Evolutionary conservation across 371 early-diverging fungal species (phyloP).

Genomic region (Mucor piriformis): DNA sequence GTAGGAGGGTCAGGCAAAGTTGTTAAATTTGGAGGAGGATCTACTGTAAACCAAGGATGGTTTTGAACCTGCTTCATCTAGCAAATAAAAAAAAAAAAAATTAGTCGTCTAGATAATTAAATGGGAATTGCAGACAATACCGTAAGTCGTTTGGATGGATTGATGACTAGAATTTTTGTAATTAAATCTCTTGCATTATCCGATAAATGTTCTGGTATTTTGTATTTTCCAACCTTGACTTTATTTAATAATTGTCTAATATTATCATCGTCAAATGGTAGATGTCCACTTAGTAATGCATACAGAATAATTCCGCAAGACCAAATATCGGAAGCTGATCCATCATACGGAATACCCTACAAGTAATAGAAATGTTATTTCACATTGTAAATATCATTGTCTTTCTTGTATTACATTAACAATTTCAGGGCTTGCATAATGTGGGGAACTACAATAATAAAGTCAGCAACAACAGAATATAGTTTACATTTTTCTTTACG

Average conservation of each 20-base stretch:
- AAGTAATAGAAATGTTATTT: background rate
- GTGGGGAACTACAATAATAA: conserved; percentile 63
- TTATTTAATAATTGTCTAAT: conserved; percentile 75
- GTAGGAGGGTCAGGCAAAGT: conserved; percentile 49
- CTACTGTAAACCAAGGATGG: conserved; percentile 50
- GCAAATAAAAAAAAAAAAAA: background rate
- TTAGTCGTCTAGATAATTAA: background rate
- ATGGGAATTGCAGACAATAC: conserved; percentile 37
- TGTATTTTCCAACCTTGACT: conserved; percentile 60
- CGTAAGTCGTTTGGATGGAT: conserved; percentile 44
- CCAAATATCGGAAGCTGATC: conserved; percentile 90
- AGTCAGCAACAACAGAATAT: background rate
- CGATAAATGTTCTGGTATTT: conserved; percentile 70
- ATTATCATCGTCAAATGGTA: conserved; percentile 95
- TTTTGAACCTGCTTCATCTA: conserved; percentile 47
- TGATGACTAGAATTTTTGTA: conserved; percentile 41
- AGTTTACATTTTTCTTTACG: background rate
- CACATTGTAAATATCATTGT: background rate
- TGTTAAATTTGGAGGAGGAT: conserved; percentile 33
- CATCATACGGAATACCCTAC: conserved; percentile 81
- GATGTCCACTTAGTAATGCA: conserved; percentile 83
- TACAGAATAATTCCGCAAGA: conserved; percentile 92
- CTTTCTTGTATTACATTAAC: conserved; percentile 56
- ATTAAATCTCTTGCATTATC: conserved; percentile 64
- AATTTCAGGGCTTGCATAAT: conserved; percentile 95